A percentile compares a stretch with the other conserved stretches of the same genome.
These are phyloP conservation scores for Carex pumila DNA, from an alignment of 176 grass and related monocot species.

Conservation along the genomic window DNA sequence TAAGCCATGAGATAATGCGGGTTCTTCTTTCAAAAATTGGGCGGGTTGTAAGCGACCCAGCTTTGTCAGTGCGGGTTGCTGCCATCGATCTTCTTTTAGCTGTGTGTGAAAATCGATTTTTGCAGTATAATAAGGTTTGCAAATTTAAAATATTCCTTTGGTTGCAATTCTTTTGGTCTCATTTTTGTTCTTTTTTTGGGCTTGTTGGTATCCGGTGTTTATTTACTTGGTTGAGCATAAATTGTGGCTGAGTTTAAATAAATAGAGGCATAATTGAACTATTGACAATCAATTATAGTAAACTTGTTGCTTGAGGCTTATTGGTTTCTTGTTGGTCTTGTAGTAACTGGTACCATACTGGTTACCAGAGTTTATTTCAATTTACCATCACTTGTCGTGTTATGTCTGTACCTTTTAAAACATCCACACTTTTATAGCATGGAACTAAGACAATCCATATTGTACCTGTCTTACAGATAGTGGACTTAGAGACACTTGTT, in stretches of 20 bases:
- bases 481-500: constrained; percentile 52
- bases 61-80: constrained; percentile 60
- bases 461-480: constrained; percentile 46
- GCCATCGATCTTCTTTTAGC: constrained; percentile 75
- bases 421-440: neutral
- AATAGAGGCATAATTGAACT: neutral
- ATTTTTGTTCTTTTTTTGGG: neutral
- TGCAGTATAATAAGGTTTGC: constrained; percentile 80
- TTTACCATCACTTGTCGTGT: neutral
- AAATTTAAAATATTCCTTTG: neutral
- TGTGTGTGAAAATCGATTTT: constrained; percentile 61
- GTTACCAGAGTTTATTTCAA: neutral
- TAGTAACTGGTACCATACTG: neutral
- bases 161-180: neutral
- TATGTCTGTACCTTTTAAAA: neutral
- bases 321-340: neutral
- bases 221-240: neutral
- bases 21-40: constrained; percentile 73
- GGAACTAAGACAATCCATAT: neutral
- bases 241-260: neutral
- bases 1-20: constrained; percentile 87
- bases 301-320: neutral
- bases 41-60: constrained; percentile 54
- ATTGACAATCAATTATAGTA: neutral
- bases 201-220: neutral